A percentile compares a stretch with the other conserved stretches of the same genome.
phyloP scores from a whole-genome alignment of 2,329 filamentous ascomycete genomes.

The Calonectria crousiana region DNA sequence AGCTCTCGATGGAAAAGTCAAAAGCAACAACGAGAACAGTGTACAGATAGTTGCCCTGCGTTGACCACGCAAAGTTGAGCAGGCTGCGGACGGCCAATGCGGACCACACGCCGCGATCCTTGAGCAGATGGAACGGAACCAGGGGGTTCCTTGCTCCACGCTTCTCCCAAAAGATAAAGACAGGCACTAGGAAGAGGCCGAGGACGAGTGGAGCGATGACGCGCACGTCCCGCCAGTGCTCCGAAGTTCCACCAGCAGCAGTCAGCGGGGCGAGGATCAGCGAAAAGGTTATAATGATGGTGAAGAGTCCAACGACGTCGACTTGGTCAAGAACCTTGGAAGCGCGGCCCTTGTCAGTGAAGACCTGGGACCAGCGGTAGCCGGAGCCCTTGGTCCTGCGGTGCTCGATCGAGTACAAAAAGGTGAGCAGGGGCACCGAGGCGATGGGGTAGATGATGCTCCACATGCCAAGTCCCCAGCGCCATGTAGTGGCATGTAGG shows the following conservation, averaged over 20 bases:
- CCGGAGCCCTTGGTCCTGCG: constrained; percentile 25
- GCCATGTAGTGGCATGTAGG: constrained; percentile 64
- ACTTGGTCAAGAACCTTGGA: constrained; percentile 67
- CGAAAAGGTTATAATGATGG: constrained; percentile 59
- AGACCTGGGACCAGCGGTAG: background rate
- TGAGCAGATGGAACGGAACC: constrained; percentile 68
- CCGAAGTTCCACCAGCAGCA: constrained; percentile 61
- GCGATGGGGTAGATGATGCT: constrained; percentile 70
- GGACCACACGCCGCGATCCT: constrained; percentile 72
- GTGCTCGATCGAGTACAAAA: constrained; percentile 51
- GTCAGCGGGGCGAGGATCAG: constrained; percentile 65
- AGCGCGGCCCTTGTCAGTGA: constrained; percentile 45
- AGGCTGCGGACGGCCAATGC: constrained; percentile 66
- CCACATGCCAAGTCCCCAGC: constrained; percentile 76
- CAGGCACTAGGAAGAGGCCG: constrained; percentile 61
- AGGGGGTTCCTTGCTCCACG: constrained; percentile 62
- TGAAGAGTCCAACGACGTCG: constrained; percentile 62
- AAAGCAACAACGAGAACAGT: constrained; percentile 70
- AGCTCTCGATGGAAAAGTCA: constrained; percentile 65
- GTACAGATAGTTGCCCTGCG: constrained; percentile 71
- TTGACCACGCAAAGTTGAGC: constrained; percentile 66
- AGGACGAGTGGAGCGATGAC: constrained; percentile 64
- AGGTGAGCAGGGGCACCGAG: constrained; percentile 64
- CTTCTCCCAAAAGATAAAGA: constrained; percentile 67
- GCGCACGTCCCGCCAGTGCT: constrained; percentile 63